phyloP scores from a whole-genome alignment of 2,329 filamentous ascomycete species.

The Parastagonospora nodorum region DNA sequence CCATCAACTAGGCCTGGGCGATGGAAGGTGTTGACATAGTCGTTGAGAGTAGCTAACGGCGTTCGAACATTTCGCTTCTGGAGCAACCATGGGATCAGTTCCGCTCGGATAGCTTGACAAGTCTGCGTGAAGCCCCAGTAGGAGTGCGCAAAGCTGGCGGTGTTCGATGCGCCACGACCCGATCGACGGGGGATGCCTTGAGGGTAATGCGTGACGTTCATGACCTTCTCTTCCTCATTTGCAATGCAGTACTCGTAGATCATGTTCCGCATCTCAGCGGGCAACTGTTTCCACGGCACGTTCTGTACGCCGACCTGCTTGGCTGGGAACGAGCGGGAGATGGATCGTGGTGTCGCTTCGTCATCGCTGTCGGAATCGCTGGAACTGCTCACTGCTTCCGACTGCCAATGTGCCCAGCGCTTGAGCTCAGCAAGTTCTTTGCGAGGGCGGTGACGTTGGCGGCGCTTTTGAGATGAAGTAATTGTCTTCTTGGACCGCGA shows the following conservation, averaged over 20 bases:
- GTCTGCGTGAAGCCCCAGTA: conserved; percentile 10
- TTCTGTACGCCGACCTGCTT: conserved; percentile 5
- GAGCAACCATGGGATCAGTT: conserved; percentile 9
- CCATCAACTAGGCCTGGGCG: background rate
- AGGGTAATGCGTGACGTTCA: conserved; percentile 9
- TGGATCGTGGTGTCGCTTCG: background rate
- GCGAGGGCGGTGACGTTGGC: too few species aligned
- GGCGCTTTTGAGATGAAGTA: too few species aligned
- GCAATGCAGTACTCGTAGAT: conserved; percentile 8
- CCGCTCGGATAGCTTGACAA: background rate
- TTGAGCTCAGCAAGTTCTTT: too few species aligned
- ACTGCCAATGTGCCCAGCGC: too few species aligned
- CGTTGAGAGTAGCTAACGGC: conserved; percentile 4
- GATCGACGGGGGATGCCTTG: conserved; percentile 10
- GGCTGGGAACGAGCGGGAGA: conserved; percentile 1
- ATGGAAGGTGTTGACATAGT: conserved; percentile 10
- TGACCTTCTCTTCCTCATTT: conserved; percentile 3
- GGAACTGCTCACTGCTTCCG: background rate
- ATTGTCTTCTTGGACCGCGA: too few species aligned
- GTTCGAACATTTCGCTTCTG: conserved; percentile 7
- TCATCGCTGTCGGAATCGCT: conserved; percentile 2
- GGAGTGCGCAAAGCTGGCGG: conserved; percentile 9
- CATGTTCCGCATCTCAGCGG: conserved; percentile 8
- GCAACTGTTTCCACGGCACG: conserved; percentile 1
- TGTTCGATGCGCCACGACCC: background rate